Conservation (phyloP, 306 rosid genomes). For the Albizia julibrissin region DNA sequence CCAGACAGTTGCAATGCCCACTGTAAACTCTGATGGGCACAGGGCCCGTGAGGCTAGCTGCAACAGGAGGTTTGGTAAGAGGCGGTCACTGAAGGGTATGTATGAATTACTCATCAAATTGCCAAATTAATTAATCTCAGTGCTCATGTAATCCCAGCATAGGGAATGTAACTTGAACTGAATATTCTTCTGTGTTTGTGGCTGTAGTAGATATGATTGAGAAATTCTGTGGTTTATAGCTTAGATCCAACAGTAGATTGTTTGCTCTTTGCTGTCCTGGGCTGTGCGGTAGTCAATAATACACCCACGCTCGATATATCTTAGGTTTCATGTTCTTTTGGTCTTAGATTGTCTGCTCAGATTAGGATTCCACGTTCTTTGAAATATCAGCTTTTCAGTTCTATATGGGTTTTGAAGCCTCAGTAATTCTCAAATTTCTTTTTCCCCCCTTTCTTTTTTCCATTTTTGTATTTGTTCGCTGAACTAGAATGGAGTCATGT, state of each 20-base stretch:
- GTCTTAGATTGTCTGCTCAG: slow-evolving; percentile 17
- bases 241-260: slow-evolving; percentile 7
- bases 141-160: slow-evolving; percentile 17
- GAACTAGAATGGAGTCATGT: not conserved
- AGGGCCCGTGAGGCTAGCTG: slow-evolving; percentile 47
- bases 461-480: not conserved
- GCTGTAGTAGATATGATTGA: slow-evolving; percentile 25
- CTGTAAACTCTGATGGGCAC: slow-evolving; percentile 47
- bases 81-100: slow-evolving; percentile 71
- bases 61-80: slow-evolving; percentile 58
- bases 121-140: slow-evolving; percentile 14
- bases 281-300: slow-evolving; percentile 23
- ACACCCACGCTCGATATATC: slow-evolving; percentile 8
- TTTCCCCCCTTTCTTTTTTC: not conserved
- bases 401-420: slow-evolving; percentile 9
- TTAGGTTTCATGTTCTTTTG: not conserved
- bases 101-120: slow-evolving; percentile 30
- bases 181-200: slow-evolving; percentile 15
- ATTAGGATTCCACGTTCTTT: slow-evolving; percentile 21
- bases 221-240: slow-evolving; percentile 21
- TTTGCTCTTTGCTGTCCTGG: slow-evolving; percentile 4
- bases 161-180: slow-evolving; percentile 18
- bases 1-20: slow-evolving; percentile 43
- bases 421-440: not conserved
- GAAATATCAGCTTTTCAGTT: slow-evolving; percentile 16